A percentile compares a stretch with the other conserved stretches of the same genome.
Evolutionary conservation across 1,284 basidiomycete genomes (phyloP).

Genomic region (Puccinia triticina): DNA sequence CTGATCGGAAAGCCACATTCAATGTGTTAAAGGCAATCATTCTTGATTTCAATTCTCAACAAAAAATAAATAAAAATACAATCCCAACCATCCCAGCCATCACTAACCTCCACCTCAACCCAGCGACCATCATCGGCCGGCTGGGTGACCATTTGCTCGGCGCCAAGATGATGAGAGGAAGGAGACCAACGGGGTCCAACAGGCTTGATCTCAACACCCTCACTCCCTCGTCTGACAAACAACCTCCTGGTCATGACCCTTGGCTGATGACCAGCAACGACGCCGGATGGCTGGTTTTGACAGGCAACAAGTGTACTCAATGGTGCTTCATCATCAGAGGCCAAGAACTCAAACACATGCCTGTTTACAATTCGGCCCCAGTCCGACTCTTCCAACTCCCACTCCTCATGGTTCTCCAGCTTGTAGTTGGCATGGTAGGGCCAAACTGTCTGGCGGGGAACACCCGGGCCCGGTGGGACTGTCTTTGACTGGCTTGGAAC

Average conservation of each 20-base stretch:
- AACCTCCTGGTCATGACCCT: neutral
- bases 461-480: neutral
- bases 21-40: too few relatives aligned
- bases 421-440: conserved; percentile 52
- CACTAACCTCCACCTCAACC: conserved; percentile 25
- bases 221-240: conserved; percentile 71
- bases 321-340: conserved; percentile 20
- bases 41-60: too few relatives aligned
- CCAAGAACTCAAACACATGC: neutral
- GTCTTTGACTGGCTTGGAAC: conserved; percentile 16
- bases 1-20: too few relatives aligned
- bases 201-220: conserved; percentile 72
- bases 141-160: neutral
- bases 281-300: neutral
- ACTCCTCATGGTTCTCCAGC: neutral
- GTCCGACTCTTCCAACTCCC: conserved; percentile 27
- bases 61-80: too few relatives aligned
- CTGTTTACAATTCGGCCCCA: conserved; percentile 9
- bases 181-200: conserved; percentile 47
- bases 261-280: neutral
- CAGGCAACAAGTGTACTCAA: conserved; percentile 15
- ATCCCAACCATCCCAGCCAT: conserved; percentile 48
- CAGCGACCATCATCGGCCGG: neutral
- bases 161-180: neutral
- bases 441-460: conserved; percentile 1